Conservation (phyloP, 768 basidiomycete genomes). For the Psilocybe cubensis region DNA sequence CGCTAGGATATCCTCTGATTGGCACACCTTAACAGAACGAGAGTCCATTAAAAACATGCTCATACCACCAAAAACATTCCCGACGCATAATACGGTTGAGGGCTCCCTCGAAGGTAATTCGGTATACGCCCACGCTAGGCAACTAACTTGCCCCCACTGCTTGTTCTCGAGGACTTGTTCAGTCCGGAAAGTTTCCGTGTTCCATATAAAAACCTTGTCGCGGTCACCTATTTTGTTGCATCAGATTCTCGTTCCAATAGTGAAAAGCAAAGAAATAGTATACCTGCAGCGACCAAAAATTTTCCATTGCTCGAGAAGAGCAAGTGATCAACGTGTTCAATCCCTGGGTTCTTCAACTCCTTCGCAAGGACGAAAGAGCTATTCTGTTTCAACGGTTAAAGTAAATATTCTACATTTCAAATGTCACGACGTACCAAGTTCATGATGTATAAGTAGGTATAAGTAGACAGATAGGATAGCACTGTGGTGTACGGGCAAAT, state of each 20-base stretch:
- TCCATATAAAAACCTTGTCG: constrained; percentile 5
- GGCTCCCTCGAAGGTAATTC: neutral
- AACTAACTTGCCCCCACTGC: constrained; percentile 9
- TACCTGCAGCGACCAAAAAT: neutral
- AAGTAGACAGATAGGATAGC: no score
- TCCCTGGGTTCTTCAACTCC: no score
- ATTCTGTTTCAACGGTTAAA: no score
- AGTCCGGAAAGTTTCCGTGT: neutral
- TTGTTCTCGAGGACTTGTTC: constrained; percentile 3
- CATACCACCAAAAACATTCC: neutral
- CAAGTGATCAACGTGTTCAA: neutral
- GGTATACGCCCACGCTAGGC: neutral
- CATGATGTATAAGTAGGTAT: no score
- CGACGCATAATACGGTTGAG: neutral
- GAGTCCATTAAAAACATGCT: neutral
- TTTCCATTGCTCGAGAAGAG: neutral
- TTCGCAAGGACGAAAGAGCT: no score
- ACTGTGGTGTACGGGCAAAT: no score
- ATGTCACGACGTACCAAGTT: no score
- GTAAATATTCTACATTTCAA: no score
- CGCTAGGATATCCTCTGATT: no score
- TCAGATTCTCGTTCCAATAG: neutral
- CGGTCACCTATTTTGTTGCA: constrained; percentile 1
- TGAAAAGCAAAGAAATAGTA: neutral
- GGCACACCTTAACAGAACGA: neutral